These are phyloP conservation scores for Clarireedia monteithiana DNA, from an alignment of 2,329 filamentous ascomycete species.

Conservation along the genomic window DNA sequence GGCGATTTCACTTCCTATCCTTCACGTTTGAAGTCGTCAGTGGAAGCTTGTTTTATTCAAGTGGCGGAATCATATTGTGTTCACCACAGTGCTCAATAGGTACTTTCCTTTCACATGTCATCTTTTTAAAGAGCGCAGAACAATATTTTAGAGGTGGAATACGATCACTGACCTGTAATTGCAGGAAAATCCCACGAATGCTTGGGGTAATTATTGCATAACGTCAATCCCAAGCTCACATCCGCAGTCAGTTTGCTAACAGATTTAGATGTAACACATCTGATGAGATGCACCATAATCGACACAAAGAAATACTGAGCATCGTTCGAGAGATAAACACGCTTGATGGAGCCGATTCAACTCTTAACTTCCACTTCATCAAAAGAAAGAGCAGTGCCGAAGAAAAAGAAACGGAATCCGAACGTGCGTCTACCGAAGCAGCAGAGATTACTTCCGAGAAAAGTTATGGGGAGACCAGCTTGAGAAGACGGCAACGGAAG, in stretches of 20 bases:
- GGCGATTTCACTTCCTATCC: background rate
- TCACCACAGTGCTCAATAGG: too few species aligned
- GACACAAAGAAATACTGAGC: constrained; percentile 27
- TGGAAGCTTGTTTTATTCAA: background rate
- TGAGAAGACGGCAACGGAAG: constrained; percentile 22
- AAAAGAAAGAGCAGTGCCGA: background rate
- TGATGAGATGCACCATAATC: constrained; percentile 27
- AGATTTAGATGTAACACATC: constrained; percentile 25
- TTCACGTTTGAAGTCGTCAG: background rate
- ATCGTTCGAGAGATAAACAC: constrained; percentile 21
- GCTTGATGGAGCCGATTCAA: constrained; percentile 14
- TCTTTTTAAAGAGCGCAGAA: too few species aligned
- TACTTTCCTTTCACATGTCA: too few species aligned
- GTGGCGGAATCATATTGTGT: too few species aligned
- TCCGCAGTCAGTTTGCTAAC: background rate
- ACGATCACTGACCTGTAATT: background rate
- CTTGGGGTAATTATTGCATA: constrained; percentile 19
- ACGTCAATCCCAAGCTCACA: background rate
- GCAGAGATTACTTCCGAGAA: constrained; percentile 19
- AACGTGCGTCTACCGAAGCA: constrained; percentile 3
- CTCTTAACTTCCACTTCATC: background rate
- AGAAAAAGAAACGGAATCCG: background rate
- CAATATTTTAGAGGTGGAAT: too few species aligned
- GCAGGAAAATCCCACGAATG: constrained; percentile 28
- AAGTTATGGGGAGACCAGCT: constrained; percentile 3